These are phyloP conservation scores for Azolla pinnata DNA, from an alignment of 75 land plant genomes.

Conservation along the genomic window DNA sequence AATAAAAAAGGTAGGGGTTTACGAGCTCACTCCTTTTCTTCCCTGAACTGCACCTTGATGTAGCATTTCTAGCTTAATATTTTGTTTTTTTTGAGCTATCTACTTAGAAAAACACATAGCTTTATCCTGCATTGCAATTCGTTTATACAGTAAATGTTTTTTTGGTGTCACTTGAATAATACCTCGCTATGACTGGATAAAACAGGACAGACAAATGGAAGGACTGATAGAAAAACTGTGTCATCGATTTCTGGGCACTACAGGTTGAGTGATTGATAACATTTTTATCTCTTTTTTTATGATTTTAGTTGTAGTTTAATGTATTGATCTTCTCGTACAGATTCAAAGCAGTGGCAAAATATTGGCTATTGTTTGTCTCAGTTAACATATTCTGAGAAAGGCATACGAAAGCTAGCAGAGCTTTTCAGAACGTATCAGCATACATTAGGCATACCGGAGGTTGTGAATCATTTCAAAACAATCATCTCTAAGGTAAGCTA, in stretches of 20 bases:
- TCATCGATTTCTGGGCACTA: conserved; percentile 66
- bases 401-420: conserved; percentile 77
- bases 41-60: too few species aligned
- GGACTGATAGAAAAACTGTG: conserved; percentile 93
- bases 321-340: conserved; percentile 21
- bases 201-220: conserved; percentile 97
- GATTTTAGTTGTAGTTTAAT: too few species aligned
- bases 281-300: too few species aligned
- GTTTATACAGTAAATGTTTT: background rate
- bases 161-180: conserved; percentile 7
- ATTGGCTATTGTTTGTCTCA: conserved; percentile 93
- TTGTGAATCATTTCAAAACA: conserved; percentile 63
- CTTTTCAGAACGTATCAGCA: conserved; percentile 76
- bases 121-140: too few species aligned
- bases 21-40: too few species aligned
- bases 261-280: conserved; percentile 44
- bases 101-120: too few species aligned
- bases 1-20: conserved; percentile 75
- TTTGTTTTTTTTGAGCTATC: too few species aligned
- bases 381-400: conserved; percentile 76
- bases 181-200: too few species aligned
- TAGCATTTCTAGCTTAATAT: too few species aligned
- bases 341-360: conserved; percentile 68
- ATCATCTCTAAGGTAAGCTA: conserved; percentile 71
- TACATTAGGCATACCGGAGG: conserved; percentile 63